phyloP scores from a whole-genome alignment of 2,329 filamentous ascomycete genomes.

The Sporothrix curviconia region DNA sequence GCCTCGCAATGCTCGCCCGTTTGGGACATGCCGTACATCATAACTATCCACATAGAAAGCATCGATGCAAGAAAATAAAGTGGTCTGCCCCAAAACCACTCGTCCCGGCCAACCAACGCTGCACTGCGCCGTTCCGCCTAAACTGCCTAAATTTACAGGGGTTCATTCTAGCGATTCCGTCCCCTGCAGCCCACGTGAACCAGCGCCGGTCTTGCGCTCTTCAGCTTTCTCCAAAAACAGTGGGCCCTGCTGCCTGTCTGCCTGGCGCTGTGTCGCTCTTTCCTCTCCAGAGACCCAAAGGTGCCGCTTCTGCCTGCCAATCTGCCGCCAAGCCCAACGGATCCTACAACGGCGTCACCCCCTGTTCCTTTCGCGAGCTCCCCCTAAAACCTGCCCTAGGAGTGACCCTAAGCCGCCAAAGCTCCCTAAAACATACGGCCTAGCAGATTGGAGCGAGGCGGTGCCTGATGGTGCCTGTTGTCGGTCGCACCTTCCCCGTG shows the following conservation, averaged over 20 bases:
- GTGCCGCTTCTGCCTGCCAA: background rate
- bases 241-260: slow-evolving; percentile 8
- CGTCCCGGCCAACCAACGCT: background rate
- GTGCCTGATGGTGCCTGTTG: background rate
- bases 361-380: background rate
- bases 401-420: background rate
- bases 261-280: background rate
- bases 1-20: background rate
- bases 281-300: background rate
- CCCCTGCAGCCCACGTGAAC: slow-evolving; percentile 7
- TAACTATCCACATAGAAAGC: background rate
- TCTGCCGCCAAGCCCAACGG: slow-evolving; percentile 1
- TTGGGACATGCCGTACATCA: background rate
- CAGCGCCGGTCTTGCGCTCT: slow-evolving; percentile 1
- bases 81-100: no score
- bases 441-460: background rate
- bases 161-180: no score
- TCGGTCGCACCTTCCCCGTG: no score
- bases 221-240: no score
- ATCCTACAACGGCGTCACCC: no score
- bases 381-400: background rate
- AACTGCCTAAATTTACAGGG: no score
- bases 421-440: background rate
- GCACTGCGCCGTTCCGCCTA: background rate
- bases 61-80: no score